A percentile compares a stretch with the other conserved stretches of the same genome.
These are phyloP conservation scores for Microthlaspi erraticum DNA, from an alignment of 345 rosid genomes.

Conservation along the genomic window DNA sequence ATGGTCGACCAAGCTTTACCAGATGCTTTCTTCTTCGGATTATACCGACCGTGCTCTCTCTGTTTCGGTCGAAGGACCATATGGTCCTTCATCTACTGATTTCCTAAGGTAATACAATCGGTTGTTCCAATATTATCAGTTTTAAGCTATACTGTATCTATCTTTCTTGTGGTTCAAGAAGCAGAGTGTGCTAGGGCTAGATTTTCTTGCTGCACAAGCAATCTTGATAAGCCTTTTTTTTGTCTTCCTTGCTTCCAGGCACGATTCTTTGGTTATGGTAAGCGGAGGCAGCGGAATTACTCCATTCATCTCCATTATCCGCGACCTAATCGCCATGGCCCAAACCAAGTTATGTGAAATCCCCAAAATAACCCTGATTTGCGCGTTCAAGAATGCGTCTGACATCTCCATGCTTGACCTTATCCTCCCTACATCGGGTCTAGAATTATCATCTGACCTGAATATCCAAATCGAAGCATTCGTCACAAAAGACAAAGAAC, in stretches of 20 bases:
- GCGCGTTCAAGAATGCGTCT: conserved; percentile 57
- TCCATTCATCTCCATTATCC: conserved; percentile 75
- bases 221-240: background rate
- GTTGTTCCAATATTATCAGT: background rate
- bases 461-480: conserved; percentile 65
- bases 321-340: conserved; percentile 55
- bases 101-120: conserved; percentile 57
- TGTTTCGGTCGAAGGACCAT: conserved; percentile 83
- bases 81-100: conserved; percentile 76
- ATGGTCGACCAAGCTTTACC: conserved; percentile 74
- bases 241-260: conserved; percentile 47
- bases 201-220: conserved; percentile 16
- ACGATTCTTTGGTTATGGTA: conserved; percentile 71
- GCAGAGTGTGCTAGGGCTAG: background rate
- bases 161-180: background rate
- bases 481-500: conserved; percentile 66
- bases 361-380: conserved; percentile 57
- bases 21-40: conserved; percentile 63
- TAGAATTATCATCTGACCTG: conserved; percentile 42
- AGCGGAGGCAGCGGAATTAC: conserved; percentile 93
- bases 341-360: conserved; percentile 39
- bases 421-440: conserved; percentile 54
- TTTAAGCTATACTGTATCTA: background rate
- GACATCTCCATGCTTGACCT: conserved; percentile 75
- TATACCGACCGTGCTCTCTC: conserved; percentile 46